phyloP scores from a whole-genome alignment of 805 yeast species.

The Kodamaea nitidulidarum region DNA sequence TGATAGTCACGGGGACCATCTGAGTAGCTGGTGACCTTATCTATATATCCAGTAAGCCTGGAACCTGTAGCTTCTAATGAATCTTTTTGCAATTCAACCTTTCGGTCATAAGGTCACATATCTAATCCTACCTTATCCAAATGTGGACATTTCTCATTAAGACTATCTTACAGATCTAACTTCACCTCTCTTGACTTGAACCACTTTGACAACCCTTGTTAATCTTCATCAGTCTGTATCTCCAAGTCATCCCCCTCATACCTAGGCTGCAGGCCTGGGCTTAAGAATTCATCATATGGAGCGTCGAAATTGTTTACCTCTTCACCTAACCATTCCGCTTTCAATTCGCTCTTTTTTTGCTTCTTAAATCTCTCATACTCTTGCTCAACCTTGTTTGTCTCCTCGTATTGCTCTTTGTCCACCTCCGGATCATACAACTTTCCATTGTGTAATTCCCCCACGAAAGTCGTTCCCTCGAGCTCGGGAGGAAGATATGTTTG shows the following conservation, averaged over 20 bases:
- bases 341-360: constrained; percentile 2
- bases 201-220: no score
- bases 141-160: background rate
- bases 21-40: no score
- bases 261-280: constrained; percentile 20
- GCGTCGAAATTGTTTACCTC: constrained; percentile 27
- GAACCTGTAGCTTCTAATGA: no score
- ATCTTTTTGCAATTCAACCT: no score
- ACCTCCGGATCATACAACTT: constrained; percentile 18
- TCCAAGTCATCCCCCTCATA: constrained; percentile 9
- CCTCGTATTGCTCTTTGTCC: constrained; percentile 11
- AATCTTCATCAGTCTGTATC: background rate
- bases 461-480: constrained; percentile 41
- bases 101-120: no score
- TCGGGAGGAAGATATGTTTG: constrained; percentile 77
- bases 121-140: no score
- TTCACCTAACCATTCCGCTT: constrained; percentile 23
- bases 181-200: no score
- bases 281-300: constrained; percentile 33
- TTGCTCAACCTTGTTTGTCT: constrained; percentile 9
- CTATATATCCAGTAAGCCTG: no score
- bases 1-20: no score
- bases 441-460: constrained; percentile 59
- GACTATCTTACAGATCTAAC: no score
- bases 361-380: constrained; percentile 17